These are phyloP conservation scores for Dimargaris cristalligena DNA, from an alignment of 192 early-diverging fungal species.

Conservation along the genomic window DNA sequence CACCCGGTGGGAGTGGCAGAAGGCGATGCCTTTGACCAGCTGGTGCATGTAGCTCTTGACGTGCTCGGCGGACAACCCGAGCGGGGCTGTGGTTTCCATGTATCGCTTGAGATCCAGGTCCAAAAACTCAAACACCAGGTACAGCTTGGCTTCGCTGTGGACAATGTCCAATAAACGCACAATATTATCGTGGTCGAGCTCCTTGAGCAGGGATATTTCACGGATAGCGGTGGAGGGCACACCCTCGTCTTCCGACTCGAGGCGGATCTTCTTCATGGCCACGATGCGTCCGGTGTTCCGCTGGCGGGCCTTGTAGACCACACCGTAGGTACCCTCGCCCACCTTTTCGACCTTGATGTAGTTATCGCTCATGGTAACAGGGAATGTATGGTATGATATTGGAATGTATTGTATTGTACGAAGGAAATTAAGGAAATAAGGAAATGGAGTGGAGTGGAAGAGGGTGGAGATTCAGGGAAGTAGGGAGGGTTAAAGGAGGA, in stretches of 20 bases:
- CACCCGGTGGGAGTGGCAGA: constrained; percentile 84
- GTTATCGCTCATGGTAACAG: constrained; percentile 20
- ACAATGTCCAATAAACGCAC: constrained; percentile 79
- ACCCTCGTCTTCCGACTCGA: constrained; percentile 48
- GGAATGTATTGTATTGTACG: no score
- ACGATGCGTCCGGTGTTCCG: constrained; percentile 35
- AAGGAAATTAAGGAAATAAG: no score
- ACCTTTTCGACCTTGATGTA: constrained; percentile 63
- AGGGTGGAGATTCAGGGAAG: no score
- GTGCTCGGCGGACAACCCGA: constrained; percentile 31
- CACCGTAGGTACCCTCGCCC: constrained; percentile 73
- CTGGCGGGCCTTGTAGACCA: constrained; percentile 59
- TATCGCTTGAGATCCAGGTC: constrained; percentile 81
- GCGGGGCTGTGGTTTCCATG: constrained; percentile 45
- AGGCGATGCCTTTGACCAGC: constrained; percentile 68
- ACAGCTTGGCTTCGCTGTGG: constrained; percentile 71
- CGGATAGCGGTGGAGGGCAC: constrained; percentile 73
- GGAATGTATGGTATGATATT: no score
- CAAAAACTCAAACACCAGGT: constrained; percentile 90
- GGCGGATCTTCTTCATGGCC: constrained; percentile 58
- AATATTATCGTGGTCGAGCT: constrained; percentile 70
- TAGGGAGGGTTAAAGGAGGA: no score
- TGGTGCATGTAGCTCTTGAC: constrained; percentile 87
- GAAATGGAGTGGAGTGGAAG: no score
- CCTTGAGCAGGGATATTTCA: constrained; percentile 76